These are phyloP conservation scores for Ochromonas danica DNA, from an alignment of 108 stramenopile genomes.

Conservation along the genomic window DNA sequence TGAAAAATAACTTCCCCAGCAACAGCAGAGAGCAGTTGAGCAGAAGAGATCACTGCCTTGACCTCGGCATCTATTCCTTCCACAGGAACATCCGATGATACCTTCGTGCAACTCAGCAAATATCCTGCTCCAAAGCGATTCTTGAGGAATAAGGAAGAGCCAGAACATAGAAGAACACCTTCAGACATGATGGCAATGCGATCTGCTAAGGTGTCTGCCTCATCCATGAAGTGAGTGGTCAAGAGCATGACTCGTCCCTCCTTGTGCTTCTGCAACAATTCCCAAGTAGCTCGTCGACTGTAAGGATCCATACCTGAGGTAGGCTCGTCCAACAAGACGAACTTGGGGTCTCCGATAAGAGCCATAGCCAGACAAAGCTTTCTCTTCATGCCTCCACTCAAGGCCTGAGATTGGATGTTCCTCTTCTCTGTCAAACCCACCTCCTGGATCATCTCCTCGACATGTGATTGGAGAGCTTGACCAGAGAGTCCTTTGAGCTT, in stretches of 20 bases:
- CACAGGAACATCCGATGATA: background rate
- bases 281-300: slow-evolving; percentile 69
- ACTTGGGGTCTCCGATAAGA: slow-evolving; percentile 4
- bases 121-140: slow-evolving; percentile 86
- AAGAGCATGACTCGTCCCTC: slow-evolving; percentile 62
- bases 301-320: slow-evolving; percentile 50
- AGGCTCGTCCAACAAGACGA: slow-evolving; percentile 24
- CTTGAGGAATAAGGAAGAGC: slow-evolving; percentile 80
- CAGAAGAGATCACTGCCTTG: background rate
- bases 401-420: slow-evolving; percentile 35
- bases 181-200: slow-evolving; percentile 69
- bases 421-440: slow-evolving; percentile 61
- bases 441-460: slow-evolving; percentile 25
- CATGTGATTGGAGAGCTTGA: background rate
- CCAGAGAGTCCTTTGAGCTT: slow-evolving; percentile 49
- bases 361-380: slow-evolving; percentile 28
- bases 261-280: slow-evolving; percentile 71
- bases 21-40: background rate
- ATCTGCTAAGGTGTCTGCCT: slow-evolving; percentile 82
- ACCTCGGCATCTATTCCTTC: background rate
- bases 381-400: slow-evolving; percentile 56
- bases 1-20: slow-evolving; percentile 29
- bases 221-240: slow-evolving; percentile 74
- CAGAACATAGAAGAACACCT: slow-evolving; percentile 61
- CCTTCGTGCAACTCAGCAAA: slow-evolving; percentile 46